Evolutionary conservation across 805 yeast species (phyloP).

Genomic region (Lachancea mirantina): DNA sequence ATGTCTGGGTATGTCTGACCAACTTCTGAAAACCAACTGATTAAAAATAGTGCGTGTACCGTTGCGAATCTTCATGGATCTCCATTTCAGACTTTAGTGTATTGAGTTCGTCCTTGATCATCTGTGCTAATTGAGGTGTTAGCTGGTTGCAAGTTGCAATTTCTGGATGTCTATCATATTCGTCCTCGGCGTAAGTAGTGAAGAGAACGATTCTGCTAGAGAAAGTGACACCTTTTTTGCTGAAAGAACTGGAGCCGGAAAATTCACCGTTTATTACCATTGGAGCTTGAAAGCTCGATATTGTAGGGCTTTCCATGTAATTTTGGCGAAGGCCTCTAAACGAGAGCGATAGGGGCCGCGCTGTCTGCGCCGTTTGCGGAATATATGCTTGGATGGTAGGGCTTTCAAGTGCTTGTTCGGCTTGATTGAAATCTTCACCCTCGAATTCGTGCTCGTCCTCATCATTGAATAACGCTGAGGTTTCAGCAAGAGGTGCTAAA

Average conservation of each 20-base stretch:
- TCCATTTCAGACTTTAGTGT: slow-evolving; percentile 72
- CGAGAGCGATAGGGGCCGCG: slow-evolving; percentile 41
- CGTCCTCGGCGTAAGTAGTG: slow-evolving; percentile 76
- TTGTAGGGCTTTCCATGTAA: slow-evolving; percentile 34
- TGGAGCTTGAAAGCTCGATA: slow-evolving; percentile 4
- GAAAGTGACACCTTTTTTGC: slow-evolving; percentile 43
- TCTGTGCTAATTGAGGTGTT: slow-evolving; percentile 80
- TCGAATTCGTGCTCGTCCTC: slow-evolving; percentile 21
- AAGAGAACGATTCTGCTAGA: slow-evolving; percentile 76
- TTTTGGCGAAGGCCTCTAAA: slow-evolving; percentile 60
- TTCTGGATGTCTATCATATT: slow-evolving; percentile 90
- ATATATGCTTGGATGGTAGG: slow-evolving; percentile 17
- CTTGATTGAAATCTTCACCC: slow-evolving; percentile 23
- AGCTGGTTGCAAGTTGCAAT: slow-evolving; percentile 86
- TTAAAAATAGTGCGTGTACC: slow-evolving; percentile 79
- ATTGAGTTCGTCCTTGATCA: slow-evolving; percentile 80
- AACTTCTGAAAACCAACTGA: no score
- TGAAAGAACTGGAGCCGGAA: not conserved
- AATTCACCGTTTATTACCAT: no score
- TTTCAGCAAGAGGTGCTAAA: no score
- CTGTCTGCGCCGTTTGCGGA: slow-evolving; percentile 11
- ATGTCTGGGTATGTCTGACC: no score
- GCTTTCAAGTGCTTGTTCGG: slow-evolving; percentile 6
- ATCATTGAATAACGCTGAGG: no score
- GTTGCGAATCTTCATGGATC: slow-evolving; percentile 68